Evolutionary conservation across 495 filamentous ascomycete genomes (phyloP).

Genomic region (Diplogelasinospora grovesii): DNA sequence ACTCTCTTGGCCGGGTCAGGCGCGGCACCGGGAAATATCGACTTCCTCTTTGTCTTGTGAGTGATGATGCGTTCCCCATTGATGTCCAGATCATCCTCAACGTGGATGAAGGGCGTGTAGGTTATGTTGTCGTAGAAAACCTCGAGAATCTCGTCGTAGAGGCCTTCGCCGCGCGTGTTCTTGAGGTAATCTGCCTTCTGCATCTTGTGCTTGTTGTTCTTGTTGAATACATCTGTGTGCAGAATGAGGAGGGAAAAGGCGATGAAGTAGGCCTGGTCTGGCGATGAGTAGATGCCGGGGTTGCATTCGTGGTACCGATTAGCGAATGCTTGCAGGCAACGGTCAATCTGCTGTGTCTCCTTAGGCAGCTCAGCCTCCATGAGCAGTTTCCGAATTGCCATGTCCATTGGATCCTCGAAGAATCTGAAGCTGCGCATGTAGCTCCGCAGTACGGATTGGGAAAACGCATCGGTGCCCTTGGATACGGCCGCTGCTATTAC

Average conservation of each 20-base stretch:
- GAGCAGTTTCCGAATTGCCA: slow-evolving; percentile 88
- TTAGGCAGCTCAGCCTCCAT: slow-evolving; percentile 96
- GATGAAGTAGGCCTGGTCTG: slow-evolving; percentile 97
- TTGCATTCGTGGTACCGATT: slow-evolving; percentile 98
- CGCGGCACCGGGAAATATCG: slow-evolving; percentile 59
- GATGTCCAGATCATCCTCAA: slow-evolving; percentile 83
- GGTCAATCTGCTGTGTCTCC: slow-evolving; percentile 96
- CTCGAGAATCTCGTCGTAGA: slow-evolving; percentile 84
- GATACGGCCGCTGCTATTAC: slow-evolving; percentile 74
- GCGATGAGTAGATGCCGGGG: slow-evolving; percentile 82
- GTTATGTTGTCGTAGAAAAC: slow-evolving; percentile 98
- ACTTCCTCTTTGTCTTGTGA: slow-evolving; percentile 61
- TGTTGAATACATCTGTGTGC: slow-evolving; percentile 98
- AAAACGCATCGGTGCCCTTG: slow-evolving; percentile 79
- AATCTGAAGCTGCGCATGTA: slow-evolving; percentile 94
- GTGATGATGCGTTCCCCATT: slow-evolving; percentile 67
- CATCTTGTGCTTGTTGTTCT: slow-evolving; percentile 99
- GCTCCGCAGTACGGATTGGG: slow-evolving; percentile 72
- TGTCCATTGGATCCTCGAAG: slow-evolving; percentile 94
- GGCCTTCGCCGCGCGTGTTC: slow-evolving; percentile 82
- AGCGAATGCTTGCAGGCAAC: slow-evolving; percentile 87
- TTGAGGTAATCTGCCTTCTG: slow-evolving; percentile 93
- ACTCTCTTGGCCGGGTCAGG: slow-evolving; percentile 59
- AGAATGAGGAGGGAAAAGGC: slow-evolving; percentile 94
- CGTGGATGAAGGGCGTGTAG: slow-evolving; percentile 95